These are phyloP conservation scores for Ogataea hybrid DNA, from an alignment of 1,139 yeast species.

Conservation along the genomic window DNA sequence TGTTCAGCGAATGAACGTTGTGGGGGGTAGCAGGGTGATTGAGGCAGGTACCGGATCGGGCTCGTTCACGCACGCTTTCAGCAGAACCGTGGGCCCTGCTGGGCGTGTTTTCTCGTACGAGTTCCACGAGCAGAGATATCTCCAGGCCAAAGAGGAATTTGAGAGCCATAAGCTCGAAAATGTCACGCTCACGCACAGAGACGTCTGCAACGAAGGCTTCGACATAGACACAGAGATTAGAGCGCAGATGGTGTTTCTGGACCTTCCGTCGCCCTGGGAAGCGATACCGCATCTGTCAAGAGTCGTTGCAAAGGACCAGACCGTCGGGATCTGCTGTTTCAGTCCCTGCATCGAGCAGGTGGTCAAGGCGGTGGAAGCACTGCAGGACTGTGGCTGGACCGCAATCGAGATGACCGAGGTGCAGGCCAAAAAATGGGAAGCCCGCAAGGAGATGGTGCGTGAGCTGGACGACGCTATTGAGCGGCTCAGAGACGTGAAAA, in stretches of 20 bases:
- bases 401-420: conserved; percentile 92
- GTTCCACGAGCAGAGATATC: conserved; percentile 81
- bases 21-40: conserved; percentile 74
- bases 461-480: conserved; percentile 77
- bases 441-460: conserved; percentile 85
- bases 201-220: conserved; percentile 90
- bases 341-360: conserved; percentile 99
- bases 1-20: conserved; percentile 72
- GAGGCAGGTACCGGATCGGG: conserved; percentile 99
- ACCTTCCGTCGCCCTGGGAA: conserved; percentile 96
- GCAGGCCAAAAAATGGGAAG: conserved; percentile 84
- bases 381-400: conserved; percentile 81
- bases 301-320: conserved; percentile 54
- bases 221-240: conserved; percentile 43
- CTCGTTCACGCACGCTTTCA: conserved; percentile 89
- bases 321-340: conserved; percentile 82
- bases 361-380: conserved; percentile 71
- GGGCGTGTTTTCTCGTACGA: conserved; percentile 84
- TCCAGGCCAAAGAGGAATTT: conserved; percentile 78
- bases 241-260: conserved; percentile 80
- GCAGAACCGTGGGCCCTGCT: conserved; percentile 63
- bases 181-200: conserved; percentile 74
- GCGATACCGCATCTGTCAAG: conserved; percentile 75
- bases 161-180: conserved; percentile 61
- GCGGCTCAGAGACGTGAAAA: conserved; percentile 76